Evolutionary conservation across 192 early-diverging fungal species (phyloP), one percentile per base, ranked within the genome.

Genomic region (Geranomyces michiganensis): DNA sequence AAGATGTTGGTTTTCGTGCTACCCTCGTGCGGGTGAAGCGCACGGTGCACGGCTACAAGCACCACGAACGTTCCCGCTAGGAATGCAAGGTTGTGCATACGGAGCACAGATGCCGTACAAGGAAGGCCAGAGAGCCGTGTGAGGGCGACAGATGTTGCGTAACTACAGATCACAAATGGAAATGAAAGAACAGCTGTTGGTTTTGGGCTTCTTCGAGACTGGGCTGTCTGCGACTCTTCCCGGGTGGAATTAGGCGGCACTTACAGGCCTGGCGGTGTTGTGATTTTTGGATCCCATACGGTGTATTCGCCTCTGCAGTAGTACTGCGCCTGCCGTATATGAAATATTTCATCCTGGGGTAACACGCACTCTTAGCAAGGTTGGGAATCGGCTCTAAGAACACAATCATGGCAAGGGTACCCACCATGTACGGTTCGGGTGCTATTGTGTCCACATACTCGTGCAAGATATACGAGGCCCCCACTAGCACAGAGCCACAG

Each of bases 181-280:
- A 1, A 7, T 30, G 1, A 19, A n/a, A 45, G 43, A 29, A 48
- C 7, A 27, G 7, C 1, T 17, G 31, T 19, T 10, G 17, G 1
- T 41, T 51, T 30, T 49, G 17, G 45, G 12, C n/a, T 13, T 17
- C 13, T 29, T n/a, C n/a, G 44, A 47, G 4, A n/a, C 21, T 19
- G 19, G 1, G 0, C 10, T 1, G 12, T 17, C 1, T 17, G 51
- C 12, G 3, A 56, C 51, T n/a, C n/a, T n/a, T n/a, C n/a, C n/a
- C n/a, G n/a, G 29, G 48, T 32, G 2, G 10, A 15, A 43, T 30
- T 13, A 46, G 27, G 33, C 45, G 13, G 24, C 24, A 87, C 70
- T 75, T 91, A 99, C 84, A 97, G 85, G 14, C 95, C 96, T 22
- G 96, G 95, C 44, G 95, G 96, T n/a, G 96, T 99, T 0, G 96